Conservation (phyloP, 179 eudicot species). For the Drosera spatulata region DNA sequence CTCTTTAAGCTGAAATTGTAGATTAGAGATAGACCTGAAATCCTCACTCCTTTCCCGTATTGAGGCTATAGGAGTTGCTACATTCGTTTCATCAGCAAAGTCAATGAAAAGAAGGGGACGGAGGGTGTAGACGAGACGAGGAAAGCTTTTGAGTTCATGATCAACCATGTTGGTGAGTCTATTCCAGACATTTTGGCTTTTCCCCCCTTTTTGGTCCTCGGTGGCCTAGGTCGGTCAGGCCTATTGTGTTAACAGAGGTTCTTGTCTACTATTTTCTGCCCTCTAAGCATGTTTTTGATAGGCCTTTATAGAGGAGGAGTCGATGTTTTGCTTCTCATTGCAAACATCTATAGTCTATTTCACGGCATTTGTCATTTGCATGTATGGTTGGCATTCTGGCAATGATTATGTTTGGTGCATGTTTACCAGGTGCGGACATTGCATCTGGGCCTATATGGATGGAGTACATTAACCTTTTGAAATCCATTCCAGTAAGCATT, state of each 20-base stretch:
- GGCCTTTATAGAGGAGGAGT: not conserved
- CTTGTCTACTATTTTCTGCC: not conserved
- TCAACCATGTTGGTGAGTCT: constrained; percentile 76
- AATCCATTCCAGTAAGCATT: constrained; percentile 64
- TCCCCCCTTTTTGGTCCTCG: no score
- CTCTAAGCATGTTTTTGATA: not conserved
- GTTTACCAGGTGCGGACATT: constrained; percentile 63
- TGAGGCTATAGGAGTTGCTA: constrained; percentile 77
- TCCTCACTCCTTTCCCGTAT: constrained; percentile 8
- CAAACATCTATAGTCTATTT: no score
- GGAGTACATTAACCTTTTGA: constrained; percentile 82
- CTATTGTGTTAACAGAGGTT: no score
- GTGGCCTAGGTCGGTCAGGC: no score
- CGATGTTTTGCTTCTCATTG: not conserved
- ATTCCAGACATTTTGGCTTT: not conserved
- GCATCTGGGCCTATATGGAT: constrained; percentile 95
- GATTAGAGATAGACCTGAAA: not conserved
- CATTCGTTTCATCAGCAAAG: constrained; percentile 81
- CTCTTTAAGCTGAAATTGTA: no score
- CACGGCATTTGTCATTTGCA: no score
- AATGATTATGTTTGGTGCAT: not conserved
- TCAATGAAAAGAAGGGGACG: constrained; percentile 81
- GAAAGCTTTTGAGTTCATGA: constrained; percentile 98
- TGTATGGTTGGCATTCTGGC: not conserved
- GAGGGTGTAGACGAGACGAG: constrained; percentile 97